Evolutionary conservation across 169 alveolate species (phyloP), one percentile per base, ranked within the genome.

Genomic region (Eimeria falciformis): DNA sequence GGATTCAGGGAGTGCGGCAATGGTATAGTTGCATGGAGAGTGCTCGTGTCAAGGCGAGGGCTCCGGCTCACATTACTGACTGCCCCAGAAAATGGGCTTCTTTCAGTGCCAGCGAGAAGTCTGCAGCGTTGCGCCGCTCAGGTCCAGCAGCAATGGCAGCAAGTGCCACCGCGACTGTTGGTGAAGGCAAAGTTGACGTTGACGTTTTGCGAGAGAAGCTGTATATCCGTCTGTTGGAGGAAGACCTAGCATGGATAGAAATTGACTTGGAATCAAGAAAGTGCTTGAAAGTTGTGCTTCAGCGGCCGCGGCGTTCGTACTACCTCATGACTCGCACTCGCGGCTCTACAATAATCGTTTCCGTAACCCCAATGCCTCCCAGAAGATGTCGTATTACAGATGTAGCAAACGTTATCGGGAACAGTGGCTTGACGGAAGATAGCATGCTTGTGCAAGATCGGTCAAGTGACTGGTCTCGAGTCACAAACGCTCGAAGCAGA

Each of bases 211-310:
- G 68, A 50, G 86, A 77, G 46, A 77, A 77, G 86, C 68, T 77
- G 69, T 43, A 77, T 17, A 77, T 77, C 21, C 86, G 45, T 27
- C 27, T 77, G 40, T 43, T 45, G n/a, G 69, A 45, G 3, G 50
- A 77, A n/a, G 86, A 77, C 46, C 69, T 77, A 7, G 86, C 86
- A 3, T 77, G 86, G 86, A 40, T 77, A 5, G 86, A 77, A 45
- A 55, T 77, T 18, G 86, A 47, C 25, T 47, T 77, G 25, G 40
- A 77, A 25, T 37, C 25, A n/a, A 43, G 47, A 2, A 21, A 21
- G 46, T n/a, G 65, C 27, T n/a, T 55, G 25, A 77, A 77, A 27
- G 65, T 77, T n/a, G 86, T 77, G 86, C 86, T 77, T 29, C 86
- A 77, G n/a, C 40, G 46, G 9, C 86, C 86, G 25, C 86, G 65